phyloP scores from a whole-genome alignment of 1,284 basidiomycete genomes.

The Dichomitus squalens region DNA sequence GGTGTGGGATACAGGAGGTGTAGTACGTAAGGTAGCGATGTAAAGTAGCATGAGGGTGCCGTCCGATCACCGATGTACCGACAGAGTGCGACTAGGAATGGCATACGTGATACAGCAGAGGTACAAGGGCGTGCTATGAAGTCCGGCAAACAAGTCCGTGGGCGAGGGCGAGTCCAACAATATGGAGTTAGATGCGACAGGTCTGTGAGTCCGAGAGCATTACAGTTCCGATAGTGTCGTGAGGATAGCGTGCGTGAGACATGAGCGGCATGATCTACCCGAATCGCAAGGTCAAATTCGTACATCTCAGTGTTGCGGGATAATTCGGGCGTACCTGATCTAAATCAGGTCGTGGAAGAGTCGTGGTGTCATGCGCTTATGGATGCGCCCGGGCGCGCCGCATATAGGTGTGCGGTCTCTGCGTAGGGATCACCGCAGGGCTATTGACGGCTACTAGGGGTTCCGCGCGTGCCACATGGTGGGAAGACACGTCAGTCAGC shows the following conservation, averaged over 20 bases:
- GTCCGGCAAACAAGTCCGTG: not conserved
- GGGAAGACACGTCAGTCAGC: not conserved
- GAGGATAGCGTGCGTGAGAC: not conserved
- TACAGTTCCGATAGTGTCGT: not conserved
- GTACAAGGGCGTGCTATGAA: not conserved
- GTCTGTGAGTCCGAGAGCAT: not conserved
- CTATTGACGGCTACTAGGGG: not conserved
- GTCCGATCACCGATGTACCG: not conserved
- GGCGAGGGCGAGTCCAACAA: not conserved
- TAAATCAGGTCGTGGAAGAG: not conserved
- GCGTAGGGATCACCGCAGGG: not conserved
- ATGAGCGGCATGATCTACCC: not conserved
- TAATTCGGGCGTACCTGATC: not conserved
- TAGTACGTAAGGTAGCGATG: not conserved
- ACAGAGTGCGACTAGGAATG: not conserved
- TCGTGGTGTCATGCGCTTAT: not conserved
- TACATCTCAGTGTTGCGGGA: not conserved
- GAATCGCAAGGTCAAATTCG: not conserved
- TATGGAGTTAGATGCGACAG: not conserved
- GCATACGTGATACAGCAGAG: not conserved
- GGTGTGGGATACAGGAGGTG: not conserved
- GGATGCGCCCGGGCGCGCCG: not conserved
- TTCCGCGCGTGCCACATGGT: not conserved
- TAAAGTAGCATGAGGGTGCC: not conserved
- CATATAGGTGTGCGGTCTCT: not conserved